Evolutionary conservation across 352 stramenopile species (phyloP).

Genomic region (Phytophthora nicotianae): DNA sequence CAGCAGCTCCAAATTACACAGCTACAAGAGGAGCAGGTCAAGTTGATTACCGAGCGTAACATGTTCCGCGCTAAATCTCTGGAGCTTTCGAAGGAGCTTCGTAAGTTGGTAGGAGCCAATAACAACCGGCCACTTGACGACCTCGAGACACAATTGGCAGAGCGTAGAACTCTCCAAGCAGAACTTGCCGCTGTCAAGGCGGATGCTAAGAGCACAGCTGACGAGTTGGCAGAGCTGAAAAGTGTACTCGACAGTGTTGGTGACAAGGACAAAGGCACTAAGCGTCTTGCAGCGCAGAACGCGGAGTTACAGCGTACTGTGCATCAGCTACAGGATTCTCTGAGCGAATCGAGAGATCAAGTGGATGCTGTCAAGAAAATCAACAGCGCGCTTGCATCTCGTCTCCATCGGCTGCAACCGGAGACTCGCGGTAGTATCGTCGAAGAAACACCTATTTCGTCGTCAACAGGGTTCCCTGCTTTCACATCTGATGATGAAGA

Average conservation of each 20-base stretch:
- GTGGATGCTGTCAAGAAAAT: conserved; percentile 75
- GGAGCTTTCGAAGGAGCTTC: conserved; percentile 66
- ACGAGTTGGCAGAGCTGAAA: conserved; percentile 71
- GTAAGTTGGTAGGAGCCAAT: conserved; percentile 55
- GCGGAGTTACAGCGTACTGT: conserved; percentile 70
- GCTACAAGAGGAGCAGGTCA: conserved; percentile 45
- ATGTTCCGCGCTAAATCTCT: conserved; percentile 53
- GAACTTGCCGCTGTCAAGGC: conserved; percentile 62
- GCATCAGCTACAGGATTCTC: conserved; percentile 73
- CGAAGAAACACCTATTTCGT: conserved; percentile 44
- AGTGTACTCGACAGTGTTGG: conserved; percentile 54
- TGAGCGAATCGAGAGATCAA: conserved; percentile 76
- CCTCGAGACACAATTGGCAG: conserved; percentile 59
- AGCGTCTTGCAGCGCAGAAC: conserved; percentile 69
- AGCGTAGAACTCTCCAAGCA: conserved; percentile 56
- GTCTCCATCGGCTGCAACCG: conserved; percentile 61
- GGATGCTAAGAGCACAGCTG: conserved; percentile 52
- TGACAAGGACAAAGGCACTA: conserved; percentile 72
- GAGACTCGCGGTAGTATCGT: conserved; percentile 60
- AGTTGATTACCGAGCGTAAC: conserved; percentile 61
- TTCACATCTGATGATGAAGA: conserved; percentile 68
- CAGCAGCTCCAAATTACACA: conserved; percentile 33
- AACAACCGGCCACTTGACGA: conserved; percentile 60
- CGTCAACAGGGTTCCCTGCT: conserved; percentile 25
- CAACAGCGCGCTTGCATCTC: conserved; percentile 71